Conservation (phyloP, 768 basidiomycete genomes). For the Boletellus ananas region DNA sequence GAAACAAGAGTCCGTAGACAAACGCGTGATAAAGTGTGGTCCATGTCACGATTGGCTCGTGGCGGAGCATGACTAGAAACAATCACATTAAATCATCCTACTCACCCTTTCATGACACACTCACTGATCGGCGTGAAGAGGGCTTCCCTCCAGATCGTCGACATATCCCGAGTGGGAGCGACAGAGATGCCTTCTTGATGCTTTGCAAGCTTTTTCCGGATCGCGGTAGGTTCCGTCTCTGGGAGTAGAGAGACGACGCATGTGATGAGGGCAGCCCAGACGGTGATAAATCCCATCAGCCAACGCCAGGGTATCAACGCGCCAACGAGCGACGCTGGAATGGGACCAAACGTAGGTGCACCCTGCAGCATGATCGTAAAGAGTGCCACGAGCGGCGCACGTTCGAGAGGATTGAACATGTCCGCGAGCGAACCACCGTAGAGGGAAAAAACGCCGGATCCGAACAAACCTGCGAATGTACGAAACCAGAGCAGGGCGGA, state of each 20-base stretch:
- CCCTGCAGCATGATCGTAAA: constrained; percentile 30
- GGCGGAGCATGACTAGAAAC: constrained; percentile 20
- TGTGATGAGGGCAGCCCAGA: constrained; percentile 22
- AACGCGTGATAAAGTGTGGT: constrained; percentile 30
- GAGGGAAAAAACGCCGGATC: constrained; percentile 26
- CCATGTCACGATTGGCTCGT: constrained; percentile 28
- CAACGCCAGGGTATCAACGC: constrained; percentile 24
- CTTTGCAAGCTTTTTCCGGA: constrained; percentile 17
- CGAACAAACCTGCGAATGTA: constrained; percentile 20
- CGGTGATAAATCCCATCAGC: constrained; percentile 22
- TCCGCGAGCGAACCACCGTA: constrained; percentile 30
- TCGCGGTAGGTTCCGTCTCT: constrained; percentile 23
- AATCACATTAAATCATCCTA: not conserved
- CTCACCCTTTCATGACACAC: not conserved
- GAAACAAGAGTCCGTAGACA: constrained; percentile 27
- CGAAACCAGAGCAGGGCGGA: constrained; percentile 17
- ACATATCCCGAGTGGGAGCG: not conserved
- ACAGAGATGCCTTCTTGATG: constrained; percentile 1
- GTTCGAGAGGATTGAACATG: constrained; percentile 27
- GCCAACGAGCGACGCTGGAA: constrained; percentile 24
- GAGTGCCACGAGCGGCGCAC: constrained; percentile 27
- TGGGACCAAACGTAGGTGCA: constrained; percentile 27
- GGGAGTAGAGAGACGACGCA: constrained; percentile 17
- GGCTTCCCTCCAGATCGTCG: constrained; percentile 21
- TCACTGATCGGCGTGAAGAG: constrained; percentile 25